phyloP scores from a whole-genome alignment of 768 basidiomycete species.

The Sporobolomyces pararoseus region DNA sequence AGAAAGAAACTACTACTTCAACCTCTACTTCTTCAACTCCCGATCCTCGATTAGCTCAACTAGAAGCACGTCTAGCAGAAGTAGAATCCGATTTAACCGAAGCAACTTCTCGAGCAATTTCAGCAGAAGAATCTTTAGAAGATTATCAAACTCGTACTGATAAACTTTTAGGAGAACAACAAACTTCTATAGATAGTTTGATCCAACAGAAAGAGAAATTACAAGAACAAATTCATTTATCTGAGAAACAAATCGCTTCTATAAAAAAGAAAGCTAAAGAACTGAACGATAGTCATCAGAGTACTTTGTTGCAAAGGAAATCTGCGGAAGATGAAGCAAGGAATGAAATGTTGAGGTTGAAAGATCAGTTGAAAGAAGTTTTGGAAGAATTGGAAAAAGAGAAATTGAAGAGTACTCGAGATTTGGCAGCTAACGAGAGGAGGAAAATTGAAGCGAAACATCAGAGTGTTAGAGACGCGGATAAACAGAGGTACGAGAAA shows the following conservation, averaged over 20 bases:
- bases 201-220: neutral
- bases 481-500: neutral
- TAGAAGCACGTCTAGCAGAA: neutral
- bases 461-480: neutral
- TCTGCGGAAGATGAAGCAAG: conserved; percentile 3
- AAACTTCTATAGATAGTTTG: neutral
- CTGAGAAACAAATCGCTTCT: neutral
- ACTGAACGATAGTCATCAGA: neutral
- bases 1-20: neutral
- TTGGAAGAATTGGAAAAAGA: neutral
- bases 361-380: neutral
- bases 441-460: neutral
- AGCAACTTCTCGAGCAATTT: neutral
- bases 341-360: conserved; percentile 4
- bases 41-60: neutral
- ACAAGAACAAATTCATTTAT: neutral
- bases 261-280: neutral
- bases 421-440: neutral
- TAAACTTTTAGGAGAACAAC: neutral
- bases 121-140: neutral
- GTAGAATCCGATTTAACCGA: neutral
- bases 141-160: conserved; percentile 2
- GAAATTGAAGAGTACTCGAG: neutral
- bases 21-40: neutral
- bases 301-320: neutral